Evolutionary conservation across 176 grass and related monocot species (phyloP), one percentile per base, ranked within the genome.

Genomic region (Cenchrus americanus): DNA sequence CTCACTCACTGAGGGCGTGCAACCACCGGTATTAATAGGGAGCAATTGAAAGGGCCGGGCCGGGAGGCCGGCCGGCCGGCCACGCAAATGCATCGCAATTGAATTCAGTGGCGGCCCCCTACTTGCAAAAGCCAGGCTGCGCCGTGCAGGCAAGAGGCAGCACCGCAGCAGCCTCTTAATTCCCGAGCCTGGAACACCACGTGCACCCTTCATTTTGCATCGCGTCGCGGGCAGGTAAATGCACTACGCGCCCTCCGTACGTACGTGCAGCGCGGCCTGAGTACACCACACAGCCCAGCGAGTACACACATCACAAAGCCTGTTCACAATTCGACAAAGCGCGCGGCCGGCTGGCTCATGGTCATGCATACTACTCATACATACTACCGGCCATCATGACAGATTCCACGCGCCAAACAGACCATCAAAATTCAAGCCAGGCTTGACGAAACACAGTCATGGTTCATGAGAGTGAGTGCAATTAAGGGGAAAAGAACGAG

Each of bases 81-180:
- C n/a, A n/a, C n/a, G n/a, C n/a, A n/a, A n/a, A n/a, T n/a, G n/a
- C n/a, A n/a, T 66, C 62, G 62, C 17, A 4, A 80, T 67, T 73
- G 24, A 32, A 75, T 75, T 81, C 59, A 24, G 23, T 69, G 85
- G 71, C 14, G 85, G 52, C 41, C 71, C 71, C 85, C 85, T 41
- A 30, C 69, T 72, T 57, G 37, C 63, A 34, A 46, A 73, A 83
- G 73, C 65, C 80, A 83, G 73, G 65, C 64, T 71, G 80, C 17
- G 27, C 52, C 40, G 71, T 61, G 72, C 79, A 57, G 61, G 85
- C 77, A 30, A 30, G 27, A 30, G 27, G 27, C 27, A n/a, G n/a
- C n/a, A n/a, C n/a, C n/a, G n/a, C n/a, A n/a, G n/a, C n/a, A 51
- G 47, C 11, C 71, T 79, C 69, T 69, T 69, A 80, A 80, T 69